Evolutionary conservation across 2,329 filamentous ascomycete species (phyloP), one percentile per base, ranked within the genome.

Genomic region (Colletotrichum neosansevieriae): DNA sequence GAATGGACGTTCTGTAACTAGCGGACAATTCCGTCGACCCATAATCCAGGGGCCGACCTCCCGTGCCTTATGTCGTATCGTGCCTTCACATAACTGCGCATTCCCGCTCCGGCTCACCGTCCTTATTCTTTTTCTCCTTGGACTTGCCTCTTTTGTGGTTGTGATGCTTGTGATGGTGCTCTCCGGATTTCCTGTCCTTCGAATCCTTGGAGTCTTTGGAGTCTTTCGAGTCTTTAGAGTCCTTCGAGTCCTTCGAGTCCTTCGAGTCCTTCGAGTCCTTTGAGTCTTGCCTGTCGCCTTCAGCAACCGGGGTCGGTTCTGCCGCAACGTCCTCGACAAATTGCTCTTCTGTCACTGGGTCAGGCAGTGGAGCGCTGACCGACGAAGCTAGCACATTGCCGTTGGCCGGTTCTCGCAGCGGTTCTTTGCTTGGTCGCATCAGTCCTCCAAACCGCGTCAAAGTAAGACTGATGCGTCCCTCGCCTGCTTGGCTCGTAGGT

Each of bases 401-500:
- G n/a, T 63, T 60, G 19, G 36, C 66, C 15, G 73, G 69, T 13
- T 80, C 79, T 40, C 79, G 77, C 63, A 82, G 74, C 0, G 78
- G 80, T 67, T 89, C 86, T 73, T 81, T 86, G 77, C 84, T 87
- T 9, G 81, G 73, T 58, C 83, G 84, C 72, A 84, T 83, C 6
- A 88, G 80, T 0, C 84, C 82, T 10, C 83, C 84, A 4, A 88
- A 76, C n/a, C 86, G 83, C 15, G 83, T 84, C 75, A 90, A 88
- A 3, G 85, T 86, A 17, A 85, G 79, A 73, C 86, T 89, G 63
- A 89, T 84, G 4, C 88, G 82, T 15, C 82, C 82, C 71, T 90
- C 88, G 32, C 87, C 86, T 1, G 82, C 84, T 72, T 89, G 87
- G 72, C 88, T 90, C 17, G 79, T 79, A 4, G 88, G 86, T 12